phyloP scores from a whole-genome alignment of 108 stramenopile species.

The Aurantiochytrium sp. region DNA sequence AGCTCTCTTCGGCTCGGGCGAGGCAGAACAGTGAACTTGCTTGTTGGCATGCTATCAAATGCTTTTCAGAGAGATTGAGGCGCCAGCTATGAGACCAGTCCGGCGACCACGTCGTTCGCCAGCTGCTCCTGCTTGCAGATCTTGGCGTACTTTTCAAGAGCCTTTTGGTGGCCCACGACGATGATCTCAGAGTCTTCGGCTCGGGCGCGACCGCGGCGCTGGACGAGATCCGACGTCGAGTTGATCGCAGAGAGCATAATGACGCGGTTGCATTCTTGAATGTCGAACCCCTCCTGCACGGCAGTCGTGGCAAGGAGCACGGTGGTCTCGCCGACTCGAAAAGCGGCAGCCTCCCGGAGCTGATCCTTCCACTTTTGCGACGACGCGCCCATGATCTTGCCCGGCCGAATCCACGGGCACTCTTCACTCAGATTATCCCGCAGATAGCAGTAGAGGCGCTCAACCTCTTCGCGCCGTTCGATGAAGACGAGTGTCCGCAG shows the following conservation, averaged over 20 bases:
- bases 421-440: neutral
- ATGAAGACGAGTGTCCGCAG: neutral
- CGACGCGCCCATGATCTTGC: neutral
- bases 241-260: neutral
- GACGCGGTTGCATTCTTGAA: neutral
- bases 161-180: neutral
- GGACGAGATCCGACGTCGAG: neutral
- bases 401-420: neutral
- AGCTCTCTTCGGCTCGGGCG: too few species aligned
- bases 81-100: too few species aligned
- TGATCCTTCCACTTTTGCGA: neutral
- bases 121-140: too few species aligned
- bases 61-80: too few species aligned
- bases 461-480: neutral
- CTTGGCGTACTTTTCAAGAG: neutral
- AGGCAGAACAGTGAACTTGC: too few species aligned
- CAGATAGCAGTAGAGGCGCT: neutral
- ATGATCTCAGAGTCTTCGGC: neutral
- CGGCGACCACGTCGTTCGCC: too few species aligned
- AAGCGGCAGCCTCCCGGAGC: neutral
- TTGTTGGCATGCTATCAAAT: too few species aligned
- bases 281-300: neutral
- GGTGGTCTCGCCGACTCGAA: neutral
- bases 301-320: neutral
- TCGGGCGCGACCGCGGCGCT: neutral